These are phyloP conservation scores for Ophiostoma triangulosporum DNA, from an alignment of 2,329 filamentous ascomycete species.

Conservation along the genomic window DNA sequence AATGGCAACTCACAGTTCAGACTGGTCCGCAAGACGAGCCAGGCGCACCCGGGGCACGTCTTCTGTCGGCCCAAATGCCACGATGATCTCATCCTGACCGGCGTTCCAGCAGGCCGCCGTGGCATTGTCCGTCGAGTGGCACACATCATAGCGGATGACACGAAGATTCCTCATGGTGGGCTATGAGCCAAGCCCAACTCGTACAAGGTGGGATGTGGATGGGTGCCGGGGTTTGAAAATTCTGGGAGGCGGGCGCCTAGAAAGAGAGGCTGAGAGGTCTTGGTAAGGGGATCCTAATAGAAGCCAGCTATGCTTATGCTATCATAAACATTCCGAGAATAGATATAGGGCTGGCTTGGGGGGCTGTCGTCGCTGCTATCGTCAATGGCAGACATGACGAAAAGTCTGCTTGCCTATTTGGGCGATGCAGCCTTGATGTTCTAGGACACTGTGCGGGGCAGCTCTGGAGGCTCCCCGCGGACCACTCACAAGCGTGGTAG, in stretches of 20 bases:
- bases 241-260: not conserved
- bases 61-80: slow-evolving; percentile 68
- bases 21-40: slow-evolving; percentile 29
- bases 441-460: slow-evolving; percentile 12
- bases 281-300: not conserved
- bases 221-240: not conserved
- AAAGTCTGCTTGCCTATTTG: slow-evolving; percentile 10
- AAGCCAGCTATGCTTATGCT: not conserved
- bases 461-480: not conserved
- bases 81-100: slow-evolving; percentile 62
- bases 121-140: slow-evolving; percentile 46
- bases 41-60: slow-evolving; percentile 62
- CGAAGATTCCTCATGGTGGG: slow-evolving; percentile 71
- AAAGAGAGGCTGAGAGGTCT: not conserved
- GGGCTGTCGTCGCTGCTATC: not conserved
- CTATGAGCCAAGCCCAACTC: not conserved
- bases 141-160: slow-evolving; percentile 57
- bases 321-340: not conserved
- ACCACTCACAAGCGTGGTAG: not conserved
- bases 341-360: not conserved
- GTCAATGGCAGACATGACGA: slow-evolving; percentile 3
- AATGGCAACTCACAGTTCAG: not conserved
- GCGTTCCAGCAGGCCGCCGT: slow-evolving; percentile 80
- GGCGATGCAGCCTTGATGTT: not conserved
- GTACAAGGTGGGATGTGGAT: not conserved